A percentile compares a stretch with the other conserved stretches of the same genome.
These are phyloP conservation scores for Yamadazyma trypodendri DNA, from an alignment of 1,139 yeast species.

Conservation along the genomic window DNA sequence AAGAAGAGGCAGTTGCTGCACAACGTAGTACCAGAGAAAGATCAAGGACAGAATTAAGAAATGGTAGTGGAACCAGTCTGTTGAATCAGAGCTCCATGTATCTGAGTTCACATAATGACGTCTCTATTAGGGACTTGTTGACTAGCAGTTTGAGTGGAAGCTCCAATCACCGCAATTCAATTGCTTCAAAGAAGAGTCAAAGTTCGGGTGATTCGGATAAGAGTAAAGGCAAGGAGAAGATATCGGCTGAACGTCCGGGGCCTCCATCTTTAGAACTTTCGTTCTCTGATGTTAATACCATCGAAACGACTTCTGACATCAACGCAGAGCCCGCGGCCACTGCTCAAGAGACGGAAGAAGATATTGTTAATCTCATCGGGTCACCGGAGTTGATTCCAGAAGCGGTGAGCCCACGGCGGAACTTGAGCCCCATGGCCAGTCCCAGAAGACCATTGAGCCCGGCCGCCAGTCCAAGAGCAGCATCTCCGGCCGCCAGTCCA, in stretches of 20 bases:
- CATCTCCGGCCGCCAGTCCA: too few relatives aligned
- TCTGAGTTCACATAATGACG: conserved; percentile 7
- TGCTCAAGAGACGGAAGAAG: conserved; percentile 14
- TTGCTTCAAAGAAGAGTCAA: conserved; percentile 15
- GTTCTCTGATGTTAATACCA: neutral
- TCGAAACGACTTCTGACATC: neutral
- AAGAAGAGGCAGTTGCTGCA: conserved; percentile 14
- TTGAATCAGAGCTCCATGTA: conserved; percentile 1
- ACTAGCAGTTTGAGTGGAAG: conserved; percentile 13
- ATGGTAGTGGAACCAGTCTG: conserved; percentile 2
- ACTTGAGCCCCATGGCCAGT: conserved; percentile 9
- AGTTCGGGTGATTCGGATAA: conserved; percentile 14
- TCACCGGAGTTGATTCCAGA: conserved; percentile 15
- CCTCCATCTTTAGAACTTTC: conserved; percentile 3
- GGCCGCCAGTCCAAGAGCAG: conserved; percentile 1
- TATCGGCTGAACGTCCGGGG: neutral
- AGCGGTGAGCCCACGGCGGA: conserved; percentile 16
- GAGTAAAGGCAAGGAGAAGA: neutral
- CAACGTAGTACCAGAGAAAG: conserved; percentile 4
- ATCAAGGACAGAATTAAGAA: conserved; percentile 10
- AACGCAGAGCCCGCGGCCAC: neutral
- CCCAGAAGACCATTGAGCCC: conserved; percentile 1
- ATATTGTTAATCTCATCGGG: conserved; percentile 18
- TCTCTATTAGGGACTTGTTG: conserved; percentile 24
- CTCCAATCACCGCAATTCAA: conserved; percentile 10